Evolutionary conservation across 2,329 filamentous ascomycete species (phyloP), one percentile per base, ranked within the genome.

Genomic region (Fusarium sp.): DNA sequence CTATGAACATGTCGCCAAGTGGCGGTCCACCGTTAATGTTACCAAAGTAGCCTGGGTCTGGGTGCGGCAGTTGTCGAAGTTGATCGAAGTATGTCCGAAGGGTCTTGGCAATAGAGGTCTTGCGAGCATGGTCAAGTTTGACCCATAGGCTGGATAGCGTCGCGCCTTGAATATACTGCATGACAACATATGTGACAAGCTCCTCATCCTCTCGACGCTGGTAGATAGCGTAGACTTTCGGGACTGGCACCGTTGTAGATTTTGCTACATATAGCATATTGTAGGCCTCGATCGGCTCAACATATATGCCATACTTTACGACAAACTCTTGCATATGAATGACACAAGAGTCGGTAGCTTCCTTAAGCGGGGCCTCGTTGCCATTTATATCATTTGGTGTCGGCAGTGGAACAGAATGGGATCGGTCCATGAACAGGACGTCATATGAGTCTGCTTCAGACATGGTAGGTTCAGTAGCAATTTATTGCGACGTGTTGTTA

Each of bases 181-280:
- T 71, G 10, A 71, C 33, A 13, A 72, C 72, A 48, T 66, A 72
- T 15, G 63, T 70, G 21, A 66, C 37, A 9, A 36, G 7, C 4
- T 21, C 29, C 14, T 55, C 14, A 5, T 58, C 36, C 15, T 51
- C 45, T 27, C n/a, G 40, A 20, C 49, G 37, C 50, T 63, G 55
- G 35, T 73, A 70, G 25, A 72, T 67, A 37, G 63, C 64, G 51
- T 69, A 72, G 41, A 73, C 67, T 36, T 65, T 68, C 7, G 71
- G 67, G 18, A 72, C 33, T 13, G 59, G 45, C 9, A 72, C 43
- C 13, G 46, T 43, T 2, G 63, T 71, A 20, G 45, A 45, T 49
- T 68, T 70, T 50, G 56, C 48, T 6, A 72, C 45, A 21, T 58
- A 69, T 2, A 68, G 40, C 68, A 72, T 72, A 40, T 69, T 72